Evolutionary conservation across 768 basidiomycete genomes (phyloP), one percentile per base, ranked within the genome.

Genomic region (Pleurotus eryngii): DNA sequence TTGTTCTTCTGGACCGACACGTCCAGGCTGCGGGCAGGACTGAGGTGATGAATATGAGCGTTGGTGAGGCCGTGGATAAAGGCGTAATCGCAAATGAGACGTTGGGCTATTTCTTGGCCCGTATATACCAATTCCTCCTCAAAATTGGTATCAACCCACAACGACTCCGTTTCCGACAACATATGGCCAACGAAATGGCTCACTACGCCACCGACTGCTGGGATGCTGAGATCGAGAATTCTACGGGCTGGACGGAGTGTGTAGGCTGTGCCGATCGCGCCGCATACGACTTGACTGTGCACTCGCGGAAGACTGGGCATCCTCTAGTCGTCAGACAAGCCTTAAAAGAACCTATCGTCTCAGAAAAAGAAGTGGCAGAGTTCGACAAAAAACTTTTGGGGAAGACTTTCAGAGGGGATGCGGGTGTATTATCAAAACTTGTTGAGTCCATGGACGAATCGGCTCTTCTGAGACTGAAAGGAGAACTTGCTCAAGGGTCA

Each of bases 171-270:
- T 98, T 98, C 83, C 81, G 97, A 35, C 97, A 99, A 68, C 97
- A 99, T 71, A 98, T 98, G 97, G 82, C 75, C 38, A 99, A 98
- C 74, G 97, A 98, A 78, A 98, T 98, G 96, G 97, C 97, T 1
- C 97, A 98, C 72, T 99, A 99, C 70, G 96, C 97, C 55, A 84
- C 94, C 39, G 96, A 98, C 74, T 99, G 97, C 73, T 99, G 97
- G 97, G 97, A 99, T 68, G 97, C 95, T 43, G 97, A 99, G 76
- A 98, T 98, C 62, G 82, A 94, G 60, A 94, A 92, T 55, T 90
- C 92, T 49, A 79, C 73, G 43, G 88, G 87, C 60, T 99, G 97
- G 97, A 96, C 93, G 54, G 97, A 99, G 75, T 99, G 97, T 70
- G 95, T 98, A 56, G 97, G 97, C 7, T 99, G 97, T 74, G 97